Evolutionary conservation across 352 stramenopile species (phyloP).

Genomic region (Phytophthora vignae): DNA sequence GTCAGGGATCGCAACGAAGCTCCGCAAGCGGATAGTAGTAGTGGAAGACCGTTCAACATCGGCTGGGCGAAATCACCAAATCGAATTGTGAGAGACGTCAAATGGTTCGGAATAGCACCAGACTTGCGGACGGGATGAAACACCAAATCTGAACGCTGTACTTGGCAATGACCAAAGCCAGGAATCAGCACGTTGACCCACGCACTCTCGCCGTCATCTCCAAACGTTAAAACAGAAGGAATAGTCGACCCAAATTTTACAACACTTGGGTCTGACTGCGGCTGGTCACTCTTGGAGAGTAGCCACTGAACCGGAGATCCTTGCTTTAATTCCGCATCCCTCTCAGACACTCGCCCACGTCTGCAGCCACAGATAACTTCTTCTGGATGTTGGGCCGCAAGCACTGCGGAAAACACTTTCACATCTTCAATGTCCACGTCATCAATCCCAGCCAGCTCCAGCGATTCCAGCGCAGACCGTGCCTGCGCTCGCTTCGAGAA

Average conservation of each 20-base stretch:
- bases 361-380: slow-evolving; percentile 12
- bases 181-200: slow-evolving; percentile 3
- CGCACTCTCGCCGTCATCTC: background rate
- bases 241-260: background rate
- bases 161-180: background rate
- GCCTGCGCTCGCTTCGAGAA: slow-evolving; percentile 26
- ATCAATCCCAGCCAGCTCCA: slow-evolving; percentile 14
- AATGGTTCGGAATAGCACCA: background rate
- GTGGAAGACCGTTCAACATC: background rate
- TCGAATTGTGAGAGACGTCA: slow-evolving; percentile 4
- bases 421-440: slow-evolving; percentile 11
- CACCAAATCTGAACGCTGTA: background rate
- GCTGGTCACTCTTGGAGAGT: background rate
- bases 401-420: slow-evolving; percentile 6
- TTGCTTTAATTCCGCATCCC: slow-evolving; percentile 14
- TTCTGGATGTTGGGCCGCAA: slow-evolving; percentile 21
- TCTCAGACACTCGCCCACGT: slow-evolving; percentile 5
- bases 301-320: slow-evolving; percentile 9
- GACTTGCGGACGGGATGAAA: background rate
- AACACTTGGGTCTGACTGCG: background rate
- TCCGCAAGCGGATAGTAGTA: background rate
- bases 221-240: background rate
- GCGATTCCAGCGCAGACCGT: slow-evolving; percentile 14
- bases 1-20: background rate
- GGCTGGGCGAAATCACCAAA: background rate